These are phyloP conservation scores for Cylindrotheca closterium DNA, from an alignment of 108 stramenopile genomes.

Conservation along the genomic window DNA sequence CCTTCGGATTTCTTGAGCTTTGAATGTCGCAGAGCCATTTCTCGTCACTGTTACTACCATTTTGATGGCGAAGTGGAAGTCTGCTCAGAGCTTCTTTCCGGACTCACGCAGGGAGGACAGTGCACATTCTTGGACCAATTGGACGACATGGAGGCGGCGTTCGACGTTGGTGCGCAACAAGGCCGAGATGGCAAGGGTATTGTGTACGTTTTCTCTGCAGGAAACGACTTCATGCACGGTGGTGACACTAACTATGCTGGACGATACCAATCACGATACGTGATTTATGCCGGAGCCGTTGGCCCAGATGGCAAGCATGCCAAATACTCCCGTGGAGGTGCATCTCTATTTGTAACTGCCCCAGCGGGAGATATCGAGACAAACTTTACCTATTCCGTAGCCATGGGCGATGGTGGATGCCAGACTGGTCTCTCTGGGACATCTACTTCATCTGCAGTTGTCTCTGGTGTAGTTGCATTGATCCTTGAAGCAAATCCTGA, in stretches of 20 bases:
- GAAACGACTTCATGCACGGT: slow-evolving; percentile 35
- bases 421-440: slow-evolving; percentile 30
- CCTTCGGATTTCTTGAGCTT: background rate
- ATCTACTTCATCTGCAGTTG: slow-evolving; percentile 39
- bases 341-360: slow-evolving; percentile 36
- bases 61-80: slow-evolving; percentile 21
- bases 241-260: slow-evolving; percentile 43
- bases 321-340: slow-evolving; percentile 39
- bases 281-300: slow-evolving; percentile 47
- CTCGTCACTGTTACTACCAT: slow-evolving; percentile 15
- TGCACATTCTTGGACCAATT: slow-evolving; percentile 22
- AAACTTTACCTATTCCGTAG: slow-evolving; percentile 14
- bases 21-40: slow-evolving; percentile 18
- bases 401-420: slow-evolving; percentile 25
- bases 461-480: slow-evolving; percentile 45
- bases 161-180: slow-evolving; percentile 16
- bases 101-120: slow-evolving; percentile 19
- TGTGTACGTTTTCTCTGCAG: slow-evolving; percentile 43
- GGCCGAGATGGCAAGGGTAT: slow-evolving; percentile 53
- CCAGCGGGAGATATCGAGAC: slow-evolving; percentile 42
- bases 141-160: background rate
- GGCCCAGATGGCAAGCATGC: slow-evolving; percentile 35
- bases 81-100: slow-evolving; percentile 33
- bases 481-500: slow-evolving; percentile 47
- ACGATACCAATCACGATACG: slow-evolving; percentile 31